A percentile compares a stretch with the other conserved stretches of the same genome.
These are phyloP conservation scores for Beta macrorhiza DNA, from an alignment of 179 eudicot species.

Conservation along the genomic window DNA sequence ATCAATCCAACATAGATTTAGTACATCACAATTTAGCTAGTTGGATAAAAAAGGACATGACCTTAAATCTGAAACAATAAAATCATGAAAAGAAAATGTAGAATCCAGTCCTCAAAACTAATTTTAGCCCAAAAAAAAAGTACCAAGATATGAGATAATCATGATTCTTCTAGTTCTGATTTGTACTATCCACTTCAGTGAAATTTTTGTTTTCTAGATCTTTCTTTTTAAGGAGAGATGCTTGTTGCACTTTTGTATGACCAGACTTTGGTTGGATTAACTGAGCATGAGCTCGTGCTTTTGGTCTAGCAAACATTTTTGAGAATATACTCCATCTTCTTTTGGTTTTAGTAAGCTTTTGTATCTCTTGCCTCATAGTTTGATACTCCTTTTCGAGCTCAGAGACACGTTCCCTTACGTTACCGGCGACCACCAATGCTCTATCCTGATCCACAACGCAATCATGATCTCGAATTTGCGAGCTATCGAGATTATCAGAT, in stretches of 20 bases:
- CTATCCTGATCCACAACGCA: conserved; percentile 48
- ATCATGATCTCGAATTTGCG: conserved; percentile 37
- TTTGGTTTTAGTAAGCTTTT: conserved; percentile 54
- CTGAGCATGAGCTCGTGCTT: conserved; percentile 18
- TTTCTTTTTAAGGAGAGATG: not conserved
- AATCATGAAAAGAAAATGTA: not conserved
- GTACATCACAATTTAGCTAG: not conserved
- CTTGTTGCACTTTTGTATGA: conserved; percentile 10
- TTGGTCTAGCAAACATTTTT: conserved; percentile 38
- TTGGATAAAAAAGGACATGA: not conserved
- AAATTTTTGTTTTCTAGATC: conserved; percentile 2
- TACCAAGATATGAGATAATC: not conserved
- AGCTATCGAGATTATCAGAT: conserved; percentile 57
- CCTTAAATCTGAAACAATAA: not conserved
- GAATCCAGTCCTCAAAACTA: not conserved
- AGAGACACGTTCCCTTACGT: conserved; percentile 66
- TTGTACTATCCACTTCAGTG: not conserved
- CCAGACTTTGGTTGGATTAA: conserved; percentile 23
- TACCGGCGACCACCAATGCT: conserved; percentile 65
- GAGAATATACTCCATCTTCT: conserved; percentile 42
- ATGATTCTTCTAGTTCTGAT: not conserved
- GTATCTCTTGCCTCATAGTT: conserved; percentile 72
- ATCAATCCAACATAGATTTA: not conserved
- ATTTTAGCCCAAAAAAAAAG: not conserved
- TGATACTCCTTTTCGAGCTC: conserved; percentile 92